Base-by-base conservation (phyloP, 2,329 filamentous ascomycete species). In the Graphilbum fragrans region DNA sequence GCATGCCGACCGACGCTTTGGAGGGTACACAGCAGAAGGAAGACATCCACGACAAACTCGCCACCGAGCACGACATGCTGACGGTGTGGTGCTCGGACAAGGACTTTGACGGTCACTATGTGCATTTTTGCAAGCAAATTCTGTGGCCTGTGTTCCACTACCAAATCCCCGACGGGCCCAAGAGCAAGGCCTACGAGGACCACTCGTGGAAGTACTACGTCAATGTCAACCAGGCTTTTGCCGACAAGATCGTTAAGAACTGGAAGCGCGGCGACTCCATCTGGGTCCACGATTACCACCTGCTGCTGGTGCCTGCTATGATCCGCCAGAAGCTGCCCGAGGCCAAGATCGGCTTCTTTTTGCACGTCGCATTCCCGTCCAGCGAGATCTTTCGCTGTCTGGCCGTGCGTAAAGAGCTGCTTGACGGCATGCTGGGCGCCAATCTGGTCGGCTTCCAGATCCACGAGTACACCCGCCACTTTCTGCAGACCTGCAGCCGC, bases 71-170 rank as follows among this genome's bases (percentile, higher is more conserved):
- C 57, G 78, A 92, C 51, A 87, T 86, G 53, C 61, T 94, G 49
- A 78, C 83, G 3, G 87, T 95, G 27, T 94, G 82, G 58, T 82
- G 85, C 59, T 83, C 78, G 46, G 90, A 96, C 63, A 86, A 82
- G 56, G 88, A 96, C 60, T 87, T 95, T 56, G 83, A 95, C 54
- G 87, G 88, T 1, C 88, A 94, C 62, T 96, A 96, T 56, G 77
- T 82, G 12, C 88, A 95, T 61, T 96, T 92, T 58, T 95, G 88
- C 78, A 96, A 96, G 66, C 86, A 90, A 55, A 94, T 96, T 42
- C 70, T 96, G 7, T 96, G 90, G 90, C 90, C 90, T 1, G 88
- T 95, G 45, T 94, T 96, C 61, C 88, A 96, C 62, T 96, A 96
- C 59, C 88, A 95, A 61, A 94, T 96, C 45, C 92, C 90, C 0